A percentile compares a stretch with the other conserved stretches of the same genome.
phyloP scores from a whole-genome alignment of 2,329 filamentous ascomycete species.

The Aspergillus sp. region DNA sequence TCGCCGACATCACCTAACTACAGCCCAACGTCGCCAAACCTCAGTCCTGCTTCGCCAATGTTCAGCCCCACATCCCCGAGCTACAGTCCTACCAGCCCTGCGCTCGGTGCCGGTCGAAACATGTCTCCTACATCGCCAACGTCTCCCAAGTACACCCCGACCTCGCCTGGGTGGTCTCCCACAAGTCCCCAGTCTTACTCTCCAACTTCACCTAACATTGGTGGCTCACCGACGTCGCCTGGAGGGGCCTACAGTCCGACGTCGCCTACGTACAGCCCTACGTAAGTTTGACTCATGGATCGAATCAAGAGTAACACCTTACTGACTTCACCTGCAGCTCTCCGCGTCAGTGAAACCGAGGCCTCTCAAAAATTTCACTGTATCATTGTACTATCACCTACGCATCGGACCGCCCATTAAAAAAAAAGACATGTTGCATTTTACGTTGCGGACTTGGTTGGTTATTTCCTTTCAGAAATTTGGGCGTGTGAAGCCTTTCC shows the following conservation, averaged over 20 bases:
- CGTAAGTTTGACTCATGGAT: constrained; percentile 28
- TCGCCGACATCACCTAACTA: constrained; percentile 61
- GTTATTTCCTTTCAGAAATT: constrained; percentile 35
- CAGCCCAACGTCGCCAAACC: constrained; percentile 58
- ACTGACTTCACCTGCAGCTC: constrained; percentile 30
- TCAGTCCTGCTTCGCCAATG: constrained; percentile 50
- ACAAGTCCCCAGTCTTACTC: constrained; percentile 50
- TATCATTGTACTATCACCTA: constrained; percentile 40
- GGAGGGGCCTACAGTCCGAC: constrained; percentile 43
- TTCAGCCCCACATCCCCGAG: constrained; percentile 58
- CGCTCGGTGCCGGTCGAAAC: constrained; percentile 40
- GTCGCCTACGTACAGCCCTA: constrained; percentile 43
- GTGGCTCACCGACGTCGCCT: constrained; percentile 44
- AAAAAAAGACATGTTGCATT: constrained; percentile 37
- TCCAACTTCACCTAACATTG: constrained; percentile 49
- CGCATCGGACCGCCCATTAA: constrained; percentile 18
- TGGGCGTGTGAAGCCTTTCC: constrained; percentile 25
- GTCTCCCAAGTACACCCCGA: constrained; percentile 55
- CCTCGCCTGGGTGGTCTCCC: constrained; percentile 51
- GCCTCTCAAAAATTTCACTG: constrained; percentile 21
- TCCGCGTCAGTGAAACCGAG: constrained; percentile 38
- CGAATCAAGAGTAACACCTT: not conserved
- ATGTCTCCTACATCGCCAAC: constrained; percentile 48
- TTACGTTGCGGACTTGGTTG: constrained; percentile 37
- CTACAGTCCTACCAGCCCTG: constrained; percentile 56